phyloP scores from a whole-genome alignment of 202 grass and related monocot genomes.

The Alloteropsis angusta region DNA sequence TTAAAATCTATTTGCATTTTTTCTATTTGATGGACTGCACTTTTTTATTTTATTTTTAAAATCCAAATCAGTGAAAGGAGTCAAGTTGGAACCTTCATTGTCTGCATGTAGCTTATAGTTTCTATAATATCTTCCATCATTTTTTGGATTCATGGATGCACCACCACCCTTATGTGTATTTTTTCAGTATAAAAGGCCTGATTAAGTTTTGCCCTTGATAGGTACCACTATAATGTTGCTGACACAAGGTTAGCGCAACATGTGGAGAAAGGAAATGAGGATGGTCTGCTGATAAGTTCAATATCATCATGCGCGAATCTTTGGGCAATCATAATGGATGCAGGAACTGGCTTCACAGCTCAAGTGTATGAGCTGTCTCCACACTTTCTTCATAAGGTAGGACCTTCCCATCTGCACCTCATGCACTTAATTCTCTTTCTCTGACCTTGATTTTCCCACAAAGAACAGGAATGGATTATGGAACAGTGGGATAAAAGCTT shows the following conservation, averaged over 20 bases:
- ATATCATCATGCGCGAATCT: constrained; percentile 51
- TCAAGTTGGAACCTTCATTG: background rate
- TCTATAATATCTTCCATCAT: background rate
- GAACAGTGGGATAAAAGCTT: constrained; percentile 71
- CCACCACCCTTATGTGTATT: background rate
- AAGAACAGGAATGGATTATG: constrained; percentile 67
- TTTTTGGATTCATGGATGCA: constrained; percentile 10
- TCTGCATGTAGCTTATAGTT: background rate
- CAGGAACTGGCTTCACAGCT: constrained; percentile 49
- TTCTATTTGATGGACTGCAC: background rate
- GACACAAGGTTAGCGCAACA: constrained; percentile 38
- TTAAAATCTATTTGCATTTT: background rate
- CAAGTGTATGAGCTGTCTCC: constrained; percentile 51
- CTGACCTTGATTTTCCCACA: background rate
- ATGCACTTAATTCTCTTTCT: background rate
- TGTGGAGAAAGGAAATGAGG: constrained; percentile 60
- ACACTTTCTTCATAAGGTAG: constrained; percentile 54
- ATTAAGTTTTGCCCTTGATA: constrained; percentile 23
- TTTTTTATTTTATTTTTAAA: background rate
- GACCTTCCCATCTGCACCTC: background rate
- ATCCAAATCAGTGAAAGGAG: background rate
- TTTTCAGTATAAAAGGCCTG: constrained; percentile 11
- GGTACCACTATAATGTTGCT: constrained; percentile 60
- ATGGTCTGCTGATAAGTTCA: constrained; percentile 52
- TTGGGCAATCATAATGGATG: constrained; percentile 67